Percentiles rank a stretch among this genome's conserved stretches.
phyloP scores from a whole-genome alignment of 305 asterid genomes.

The Euphrasia arctica region DNA sequence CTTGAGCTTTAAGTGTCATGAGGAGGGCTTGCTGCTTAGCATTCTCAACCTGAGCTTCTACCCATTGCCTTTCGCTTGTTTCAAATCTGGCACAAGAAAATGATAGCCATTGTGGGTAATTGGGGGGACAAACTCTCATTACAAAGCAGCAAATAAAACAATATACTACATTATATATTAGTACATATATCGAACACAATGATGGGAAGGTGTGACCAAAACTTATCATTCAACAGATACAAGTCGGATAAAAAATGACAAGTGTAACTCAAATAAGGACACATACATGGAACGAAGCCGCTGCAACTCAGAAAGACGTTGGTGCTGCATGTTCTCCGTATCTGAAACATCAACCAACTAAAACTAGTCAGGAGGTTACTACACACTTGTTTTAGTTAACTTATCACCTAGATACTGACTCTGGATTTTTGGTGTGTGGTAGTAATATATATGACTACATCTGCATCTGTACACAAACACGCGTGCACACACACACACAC shows the following conservation, averaged over 20 bases:
- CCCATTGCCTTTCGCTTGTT: slow-evolving; percentile 97
- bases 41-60: slow-evolving; percentile 99
- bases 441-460: slow-evolving; percentile 13
- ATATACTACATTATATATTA: background rate
- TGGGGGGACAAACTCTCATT: slow-evolving; percentile 20
- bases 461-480: background rate
- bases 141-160: slow-evolving; percentile 1
- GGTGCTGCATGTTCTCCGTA: slow-evolving; percentile 81
- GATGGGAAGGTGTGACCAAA: slow-evolving; percentile 13
- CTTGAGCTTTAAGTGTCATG: slow-evolving; percentile 87
- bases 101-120: slow-evolving; percentile 32
- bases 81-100: slow-evolving; percentile 68
- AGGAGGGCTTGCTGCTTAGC: slow-evolving; percentile 95
- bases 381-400: background rate
- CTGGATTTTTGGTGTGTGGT: slow-evolving; percentile 8
- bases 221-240: slow-evolving; percentile 4
- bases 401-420: background rate
- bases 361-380: slow-evolving; percentile 22
- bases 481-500: background rate
- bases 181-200: background rate
- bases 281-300: slow-evolving; percentile 94
- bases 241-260: slow-evolving; percentile 13
- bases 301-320: slow-evolving; percentile 95
- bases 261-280: slow-evolving; percentile 24
- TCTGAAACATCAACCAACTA: slow-evolving; percentile 46